phyloP scores from a whole-genome alignment of 2,329 filamentous ascomycete genomes.

The Ilyonectria destructans region DNA sequence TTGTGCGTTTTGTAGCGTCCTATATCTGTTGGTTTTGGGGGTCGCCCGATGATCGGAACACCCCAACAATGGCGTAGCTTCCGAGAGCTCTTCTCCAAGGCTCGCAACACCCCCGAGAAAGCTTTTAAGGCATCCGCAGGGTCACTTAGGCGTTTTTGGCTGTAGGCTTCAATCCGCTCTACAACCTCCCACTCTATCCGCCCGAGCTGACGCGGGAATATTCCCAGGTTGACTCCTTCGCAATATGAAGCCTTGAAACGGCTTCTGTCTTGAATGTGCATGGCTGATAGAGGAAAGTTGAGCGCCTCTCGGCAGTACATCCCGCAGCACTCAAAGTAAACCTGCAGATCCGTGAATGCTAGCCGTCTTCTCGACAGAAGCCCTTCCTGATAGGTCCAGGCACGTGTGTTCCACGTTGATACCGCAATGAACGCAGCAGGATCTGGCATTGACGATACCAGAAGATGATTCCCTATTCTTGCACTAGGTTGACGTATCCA shows the following conservation, averaged over 20 bases:
- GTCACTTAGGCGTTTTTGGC: constrained; percentile 3
- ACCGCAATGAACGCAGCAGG: background rate
- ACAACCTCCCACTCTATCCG: constrained; percentile 12
- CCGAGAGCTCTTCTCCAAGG: background rate
- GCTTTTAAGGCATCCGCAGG: background rate
- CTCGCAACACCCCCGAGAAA: constrained; percentile 3
- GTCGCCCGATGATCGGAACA: constrained; percentile 3
- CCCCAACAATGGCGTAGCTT: constrained; percentile 2
- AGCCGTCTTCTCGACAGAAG: background rate
- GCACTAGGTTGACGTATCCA: background rate
- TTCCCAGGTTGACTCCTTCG: background rate
- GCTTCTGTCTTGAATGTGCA: background rate
- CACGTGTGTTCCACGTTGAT: background rate
- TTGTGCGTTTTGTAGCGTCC: background rate
- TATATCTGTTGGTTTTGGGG: constrained; percentile 1
- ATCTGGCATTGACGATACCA: background rate
- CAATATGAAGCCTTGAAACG: constrained; percentile 13
- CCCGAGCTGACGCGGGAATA: constrained; percentile 15
- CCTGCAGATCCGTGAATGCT: background rate
- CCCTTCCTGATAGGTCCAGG: background rate
- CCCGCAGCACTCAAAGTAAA: constrained; percentile 17
- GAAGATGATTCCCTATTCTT: background rate
- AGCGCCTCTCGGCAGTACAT: constrained; percentile 11
- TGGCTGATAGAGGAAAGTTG: constrained; percentile 4
- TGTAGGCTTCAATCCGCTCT: constrained; percentile 1